phyloP scores from a whole-genome alignment of 352 stramenopile species.

The Globisporangium okanoganense region DNA sequence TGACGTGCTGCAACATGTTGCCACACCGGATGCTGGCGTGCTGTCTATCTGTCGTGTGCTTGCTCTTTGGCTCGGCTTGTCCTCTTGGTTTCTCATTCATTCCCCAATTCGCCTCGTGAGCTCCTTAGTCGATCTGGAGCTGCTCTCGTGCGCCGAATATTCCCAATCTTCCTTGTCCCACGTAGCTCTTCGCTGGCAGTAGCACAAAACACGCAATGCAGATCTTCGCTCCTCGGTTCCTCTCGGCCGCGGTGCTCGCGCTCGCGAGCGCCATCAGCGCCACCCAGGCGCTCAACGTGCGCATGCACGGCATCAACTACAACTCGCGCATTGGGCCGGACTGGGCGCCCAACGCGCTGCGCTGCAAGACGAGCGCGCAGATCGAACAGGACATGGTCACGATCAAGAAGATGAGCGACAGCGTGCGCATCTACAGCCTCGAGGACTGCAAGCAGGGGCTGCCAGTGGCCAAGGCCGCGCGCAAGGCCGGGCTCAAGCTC shows the following conservation, averaged over 20 bases:
- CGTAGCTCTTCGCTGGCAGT: neutral
- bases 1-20: neutral
- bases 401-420: slow-evolving; percentile 40
- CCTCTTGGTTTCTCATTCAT: neutral
- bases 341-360: slow-evolving; percentile 28
- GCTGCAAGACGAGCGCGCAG: slow-evolving; percentile 45
- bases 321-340: slow-evolving; percentile 58
- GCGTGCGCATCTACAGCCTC: slow-evolving; percentile 69
- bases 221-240: slow-evolving; percentile 8
- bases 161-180: neutral
- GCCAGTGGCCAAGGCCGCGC: slow-evolving; percentile 40
- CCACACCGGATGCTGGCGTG: neutral
- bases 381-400: slow-evolving; percentile 53
- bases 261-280: slow-evolving; percentile 8
- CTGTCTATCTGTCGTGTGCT: neutral
- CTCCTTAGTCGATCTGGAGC: too few relatives aligned
- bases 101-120: slow-evolving; percentile 7
- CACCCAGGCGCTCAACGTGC: slow-evolving; percentile 39
- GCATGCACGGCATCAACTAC: slow-evolving; percentile 75
- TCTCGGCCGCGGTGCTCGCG: slow-evolving; percentile 10
- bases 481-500: slow-evolving; percentile 42
- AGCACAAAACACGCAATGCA: slow-evolving; percentile 15
- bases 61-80: neutral
- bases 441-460: slow-evolving; percentile 47
- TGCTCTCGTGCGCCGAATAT: slow-evolving; percentile 1